These are phyloP conservation scores for Ophiosphaerella herpotricha DNA, from an alignment of 2,329 filamentous ascomycete species.

Conservation along the genomic window DNA sequence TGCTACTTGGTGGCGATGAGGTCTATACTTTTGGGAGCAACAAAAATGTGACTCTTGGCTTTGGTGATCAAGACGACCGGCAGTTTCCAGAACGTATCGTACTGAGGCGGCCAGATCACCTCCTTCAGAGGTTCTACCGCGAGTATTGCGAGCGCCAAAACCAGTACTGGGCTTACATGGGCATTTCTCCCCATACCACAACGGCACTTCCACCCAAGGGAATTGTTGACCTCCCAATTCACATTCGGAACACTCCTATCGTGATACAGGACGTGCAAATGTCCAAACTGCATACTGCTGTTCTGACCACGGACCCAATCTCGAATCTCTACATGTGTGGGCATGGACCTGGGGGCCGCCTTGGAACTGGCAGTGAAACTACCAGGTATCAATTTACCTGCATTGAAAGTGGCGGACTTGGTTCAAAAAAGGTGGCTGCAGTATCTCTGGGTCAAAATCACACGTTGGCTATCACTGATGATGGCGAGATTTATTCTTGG, in stretches of 20 bases:
- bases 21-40: slow-evolving; percentile 95
- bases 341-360: slow-evolving; percentile 84
- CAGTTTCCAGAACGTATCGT: slow-evolving; percentile 87
- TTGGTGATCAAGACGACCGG: slow-evolving; percentile 94
- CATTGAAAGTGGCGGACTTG: slow-evolving; percentile 74
- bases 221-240: slow-evolving; percentile 67
- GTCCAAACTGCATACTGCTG: slow-evolving; percentile 88
- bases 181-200: slow-evolving; percentile 29
- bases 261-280: slow-evolving; percentile 81
- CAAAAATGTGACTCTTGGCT: slow-evolving; percentile 88
- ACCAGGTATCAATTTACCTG: slow-evolving; percentile 86
- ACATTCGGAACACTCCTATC: slow-evolving; percentile 73
- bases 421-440: slow-evolving; percentile 73
- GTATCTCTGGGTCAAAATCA: slow-evolving; percentile 91
- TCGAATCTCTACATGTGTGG: slow-evolving; percentile 93
- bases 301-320: slow-evolving; percentile 83
- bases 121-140: slow-evolving; percentile 73
- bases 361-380: slow-evolving; percentile 87
- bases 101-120: slow-evolving; percentile 75
- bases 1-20: slow-evolving; percentile 71
- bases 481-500: slow-evolving; percentile 94
- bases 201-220: slow-evolving; percentile 37
- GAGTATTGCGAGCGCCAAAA: slow-evolving; percentile 63
- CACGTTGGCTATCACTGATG: slow-evolving; percentile 79
- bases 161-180: slow-evolving; percentile 46